Percentiles rank a stretch among this genome's conserved stretches.
phyloP scores from a whole-genome alignment of 1,139 yeast genomes.

The Arxiozyma slooffiae region DNA sequence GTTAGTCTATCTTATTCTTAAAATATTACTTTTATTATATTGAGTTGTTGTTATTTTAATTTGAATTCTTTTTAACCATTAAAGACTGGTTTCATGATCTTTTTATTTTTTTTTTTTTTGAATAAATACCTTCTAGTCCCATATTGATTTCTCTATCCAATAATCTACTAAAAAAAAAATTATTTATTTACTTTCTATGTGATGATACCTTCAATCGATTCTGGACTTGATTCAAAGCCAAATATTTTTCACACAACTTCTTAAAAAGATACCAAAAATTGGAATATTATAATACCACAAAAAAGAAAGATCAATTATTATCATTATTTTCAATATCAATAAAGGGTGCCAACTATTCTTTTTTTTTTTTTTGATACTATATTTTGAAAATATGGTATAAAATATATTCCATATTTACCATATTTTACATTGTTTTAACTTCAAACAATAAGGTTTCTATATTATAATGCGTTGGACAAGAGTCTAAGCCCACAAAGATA shows the following conservation, averaged over 20 bases:
- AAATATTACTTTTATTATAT: constrained; percentile 1
- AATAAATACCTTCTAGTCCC: constrained; percentile 31
- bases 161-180: constrained; percentile 29
- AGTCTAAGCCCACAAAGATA: too few relatives aligned
- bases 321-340: constrained; percentile 33
- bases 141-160: not conserved
- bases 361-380: constrained; percentile 73
- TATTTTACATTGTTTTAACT: constrained; percentile 61
- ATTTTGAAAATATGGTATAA: constrained; percentile 84
- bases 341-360: constrained; percentile 44
- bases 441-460: constrained; percentile 54
- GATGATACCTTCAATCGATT: constrained; percentile 71
- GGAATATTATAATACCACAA: constrained; percentile 82
- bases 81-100: constrained; percentile 44
- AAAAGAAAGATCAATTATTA: constrained; percentile 65
- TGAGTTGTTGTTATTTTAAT: constrained; percentile 1
- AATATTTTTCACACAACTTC: constrained; percentile 45
- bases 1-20: constrained; percentile 52
- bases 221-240: constrained; percentile 82
- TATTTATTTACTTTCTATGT: constrained; percentile 44
- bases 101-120: constrained; percentile 49
- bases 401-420: constrained; percentile 76
- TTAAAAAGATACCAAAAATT: constrained; percentile 55
- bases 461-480: too few relatives aligned
- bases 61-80: constrained; percentile 32